phyloP scores from a whole-genome alignment of 192 early-diverging fungal species.

The Coemansia sp. region DNA sequence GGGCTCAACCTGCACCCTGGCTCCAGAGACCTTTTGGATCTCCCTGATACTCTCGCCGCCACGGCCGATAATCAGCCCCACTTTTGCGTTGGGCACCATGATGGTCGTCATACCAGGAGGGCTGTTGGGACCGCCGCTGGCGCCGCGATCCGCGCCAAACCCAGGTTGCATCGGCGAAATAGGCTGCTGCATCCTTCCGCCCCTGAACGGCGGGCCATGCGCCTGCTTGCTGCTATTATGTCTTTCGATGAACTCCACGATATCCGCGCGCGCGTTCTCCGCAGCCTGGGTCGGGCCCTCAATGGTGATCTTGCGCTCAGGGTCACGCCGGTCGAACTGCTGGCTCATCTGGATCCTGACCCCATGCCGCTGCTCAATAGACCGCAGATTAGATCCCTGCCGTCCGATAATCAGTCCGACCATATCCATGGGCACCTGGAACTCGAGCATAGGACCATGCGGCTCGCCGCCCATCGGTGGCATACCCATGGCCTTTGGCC shows the following conservation, averaged over 20 bases:
- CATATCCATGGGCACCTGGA: conserved; percentile 60
- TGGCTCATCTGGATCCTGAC: conserved; percentile 71
- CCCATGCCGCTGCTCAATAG: conserved; percentile 69
- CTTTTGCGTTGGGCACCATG: conserved; percentile 62
- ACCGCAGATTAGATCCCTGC: conserved; percentile 72
- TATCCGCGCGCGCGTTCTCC: conserved; percentile 29
- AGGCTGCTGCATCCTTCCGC: conserved; percentile 14
- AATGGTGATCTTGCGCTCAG: conserved; percentile 40
- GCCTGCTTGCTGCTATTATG: conserved; percentile 22
- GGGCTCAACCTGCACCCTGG: conserved; percentile 67
- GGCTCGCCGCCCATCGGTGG: neutral
- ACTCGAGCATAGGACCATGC: conserved; percentile 33
- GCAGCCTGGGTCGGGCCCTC: conserved; percentile 22
- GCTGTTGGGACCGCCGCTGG: neutral
- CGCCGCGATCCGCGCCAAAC: conserved; percentile 9
- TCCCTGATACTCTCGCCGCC: conserved; percentile 75
- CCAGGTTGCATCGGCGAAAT: conserved; percentile 19
- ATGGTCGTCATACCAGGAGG: conserved; percentile 46
- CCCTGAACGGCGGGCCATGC: no score
- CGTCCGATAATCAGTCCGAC: conserved; percentile 82
- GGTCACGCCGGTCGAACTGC: conserved; percentile 20
- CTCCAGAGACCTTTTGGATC: conserved; percentile 64
- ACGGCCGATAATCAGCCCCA: conserved; percentile 81
- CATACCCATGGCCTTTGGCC: neutral
- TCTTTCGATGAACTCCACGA: conserved; percentile 36